Base-by-base conservation (phyloP, 108 stramenopile species). In the Parietichytrium sp. region DNA sequence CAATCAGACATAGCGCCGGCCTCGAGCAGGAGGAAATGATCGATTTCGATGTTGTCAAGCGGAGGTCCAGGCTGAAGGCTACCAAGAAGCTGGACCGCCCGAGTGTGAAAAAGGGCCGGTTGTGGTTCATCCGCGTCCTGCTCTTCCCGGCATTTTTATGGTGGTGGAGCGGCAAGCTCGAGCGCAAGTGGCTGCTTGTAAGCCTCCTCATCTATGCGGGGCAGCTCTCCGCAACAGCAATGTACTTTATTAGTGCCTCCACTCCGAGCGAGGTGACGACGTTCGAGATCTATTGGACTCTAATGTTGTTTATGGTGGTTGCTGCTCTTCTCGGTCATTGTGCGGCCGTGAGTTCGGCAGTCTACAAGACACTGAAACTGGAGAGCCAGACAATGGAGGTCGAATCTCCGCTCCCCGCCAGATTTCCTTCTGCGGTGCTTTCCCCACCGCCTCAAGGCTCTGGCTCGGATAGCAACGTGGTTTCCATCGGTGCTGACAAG, bases 81-180 rank as follows among this genome's bases (percentile, higher is more conserved):
- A 72, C 38, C 61, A 72, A 72, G 61, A 72, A 72, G 33, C 61
- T 72, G 3, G 61, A 72, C 20, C 33, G 42, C 10, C 61, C 61
- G 1, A 72, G 61, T 25, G 20, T 72, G 38, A 33, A 42, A 16
- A 72, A 72, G 42, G 61, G 61, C 3, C 61, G 45, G 20, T 45
- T 27, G 15, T 25, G 6, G 61, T 33, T 38, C 42, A 23, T 72
- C 10, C 61, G 61, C 38, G 61, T 72, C 16, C 15, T 27, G 15
- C 42, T 72, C 38, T 72, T 72, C 45, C 61, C 61, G 23, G 13
- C 45, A 33, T 72, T 25, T 25, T 13, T 25, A 7, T 27, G 38
- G 10, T 72, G 10, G 8, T 72, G 61, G 61, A 18, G 6, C 6
- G 3, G 0, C 42, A 72, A 72, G 61, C 61, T 72, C 61, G 20